Conservation (phyloP, 2,329 filamentous ascomycete genomes). For the Cytospora chrysosperma region DNA sequence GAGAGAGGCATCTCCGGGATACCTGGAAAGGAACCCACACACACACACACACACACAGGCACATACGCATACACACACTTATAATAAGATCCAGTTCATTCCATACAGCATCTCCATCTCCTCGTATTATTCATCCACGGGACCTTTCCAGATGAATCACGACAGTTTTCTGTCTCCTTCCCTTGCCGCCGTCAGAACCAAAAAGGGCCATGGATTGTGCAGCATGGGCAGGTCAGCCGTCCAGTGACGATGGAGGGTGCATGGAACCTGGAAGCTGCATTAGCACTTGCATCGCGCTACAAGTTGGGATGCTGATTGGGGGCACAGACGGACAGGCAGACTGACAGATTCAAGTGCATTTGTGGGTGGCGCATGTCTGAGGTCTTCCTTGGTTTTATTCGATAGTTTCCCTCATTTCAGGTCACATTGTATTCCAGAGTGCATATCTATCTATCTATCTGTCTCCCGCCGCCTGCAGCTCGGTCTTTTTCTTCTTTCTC, state of each 20-base stretch:
- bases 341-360: background rate
- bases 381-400: background rate
- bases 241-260: conserved; percentile 8
- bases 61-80: background rate
- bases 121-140: background rate
- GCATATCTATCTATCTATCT: background rate
- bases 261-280: conserved; percentile 15
- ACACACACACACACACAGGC: too few relatives aligned
- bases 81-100: background rate
- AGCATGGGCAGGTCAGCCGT: conserved; percentile 18
- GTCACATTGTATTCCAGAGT: background rate
- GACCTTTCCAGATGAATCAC: conserved; percentile 5
- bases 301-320: background rate
- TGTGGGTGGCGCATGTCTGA: conserved; percentile 12
- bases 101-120: background rate
- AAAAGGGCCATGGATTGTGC: conserved; percentile 3
- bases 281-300: conserved; percentile 18
- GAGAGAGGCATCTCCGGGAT: background rate
- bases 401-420: background rate
- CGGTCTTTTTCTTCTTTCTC: background rate
- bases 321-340: background rate
- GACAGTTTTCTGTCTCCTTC: conserved; percentile 5
- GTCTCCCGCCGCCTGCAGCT: background rate
- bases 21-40: too few relatives aligned
- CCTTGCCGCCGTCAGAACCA: conserved; percentile 11